phyloP scores from a whole-genome alignment of 2,329 filamentous ascomycete genomes.

The Rhynchosporium secalis region DNA sequence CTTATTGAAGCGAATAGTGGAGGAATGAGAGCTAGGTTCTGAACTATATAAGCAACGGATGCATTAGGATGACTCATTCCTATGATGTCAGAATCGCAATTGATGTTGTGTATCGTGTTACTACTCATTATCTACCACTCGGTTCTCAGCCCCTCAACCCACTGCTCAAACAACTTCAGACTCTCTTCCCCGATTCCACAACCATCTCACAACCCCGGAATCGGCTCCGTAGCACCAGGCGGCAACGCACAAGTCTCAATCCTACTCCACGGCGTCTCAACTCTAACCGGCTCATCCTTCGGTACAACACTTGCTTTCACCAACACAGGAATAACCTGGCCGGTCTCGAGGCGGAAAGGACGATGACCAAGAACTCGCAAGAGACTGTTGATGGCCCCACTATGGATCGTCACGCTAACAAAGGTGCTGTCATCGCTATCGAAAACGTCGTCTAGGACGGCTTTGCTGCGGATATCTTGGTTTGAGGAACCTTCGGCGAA shows the following conservation, averaged over 20 bases:
- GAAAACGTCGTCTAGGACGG: conserved; percentile 59
- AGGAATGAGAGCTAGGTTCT: too few species aligned
- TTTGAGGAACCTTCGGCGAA: conserved; percentile 46
- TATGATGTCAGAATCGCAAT: too few species aligned
- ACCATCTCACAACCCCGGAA: too few species aligned
- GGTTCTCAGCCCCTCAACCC: too few species aligned
- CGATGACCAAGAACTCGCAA: conserved; percentile 59
- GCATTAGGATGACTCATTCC: too few species aligned
- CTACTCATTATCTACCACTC: too few species aligned
- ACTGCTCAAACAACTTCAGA: too few species aligned
- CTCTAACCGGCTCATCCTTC: conserved; percentile 18
- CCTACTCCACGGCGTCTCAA: conserved; percentile 26
- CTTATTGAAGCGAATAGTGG: too few species aligned
- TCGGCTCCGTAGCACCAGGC: neutral
- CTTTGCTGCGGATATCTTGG: conserved; percentile 51
- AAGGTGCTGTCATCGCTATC: conserved; percentile 52
- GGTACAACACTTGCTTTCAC: conserved; percentile 57
- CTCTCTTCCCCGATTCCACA: too few species aligned
- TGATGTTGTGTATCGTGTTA: too few species aligned
- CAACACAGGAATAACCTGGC: conserved; percentile 66
- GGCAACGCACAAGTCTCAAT: conserved; percentile 27
- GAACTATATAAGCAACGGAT: too few species aligned
- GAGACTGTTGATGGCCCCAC: conserved; percentile 54
- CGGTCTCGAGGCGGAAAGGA: conserved; percentile 60
- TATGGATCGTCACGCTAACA: conserved; percentile 61